Evolutionary conservation across 2,329 filamentous ascomycete genomes (phyloP), one percentile per base, ranked within the genome.

Genomic region (Diaporthe citri): DNA sequence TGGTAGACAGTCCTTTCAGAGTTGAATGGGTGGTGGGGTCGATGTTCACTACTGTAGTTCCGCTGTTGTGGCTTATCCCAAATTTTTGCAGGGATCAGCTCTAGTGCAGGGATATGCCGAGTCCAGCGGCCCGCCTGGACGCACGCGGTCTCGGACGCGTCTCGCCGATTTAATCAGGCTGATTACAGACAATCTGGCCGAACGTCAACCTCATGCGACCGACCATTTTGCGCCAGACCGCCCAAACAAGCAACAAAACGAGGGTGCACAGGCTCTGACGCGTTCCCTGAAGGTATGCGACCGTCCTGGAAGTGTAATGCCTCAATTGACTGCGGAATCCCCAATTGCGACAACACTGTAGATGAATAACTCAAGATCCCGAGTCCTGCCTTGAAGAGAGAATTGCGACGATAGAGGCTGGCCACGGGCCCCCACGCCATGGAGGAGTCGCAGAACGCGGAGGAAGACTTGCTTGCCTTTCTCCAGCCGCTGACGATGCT

Each of bases 381-480:
- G 55, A 69, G 39, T 43, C 15, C 59, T 59, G n/a, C 34, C 39
- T 52, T 62, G 34, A 69, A n/a, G n/a, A 59, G 60, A 74, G n/a
- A 70, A n/a, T 72, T 57, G 57, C 55, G 39, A 57, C 51, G n/a
- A 57, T 55, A 64, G 17, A 34, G n/a, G 31, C 25, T 34, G 31
- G 31, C 56, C 4, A 25, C 56, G 43, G 43, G 15, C 17, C 34
- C 39, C 9, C 48, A 39, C 62, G 69, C 28, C 12, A 76, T 76
- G 75, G 51, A 70, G 3, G 72, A 57, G 20, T 12, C 34, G 15
- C 62, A 72, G 56, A 52, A 70, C 43, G 72, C 57, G 12, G 75
- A 76, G 43, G 75, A 76, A 31, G 75, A 76, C 34, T 34, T 76
- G 4, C 48, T 75, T 28, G 70, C 75, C n/a, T 41, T 76, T n/a